Base-by-base conservation (phyloP, 2,329 filamentous ascomycete species). In the Rhynchosporium graminicola region DNA sequence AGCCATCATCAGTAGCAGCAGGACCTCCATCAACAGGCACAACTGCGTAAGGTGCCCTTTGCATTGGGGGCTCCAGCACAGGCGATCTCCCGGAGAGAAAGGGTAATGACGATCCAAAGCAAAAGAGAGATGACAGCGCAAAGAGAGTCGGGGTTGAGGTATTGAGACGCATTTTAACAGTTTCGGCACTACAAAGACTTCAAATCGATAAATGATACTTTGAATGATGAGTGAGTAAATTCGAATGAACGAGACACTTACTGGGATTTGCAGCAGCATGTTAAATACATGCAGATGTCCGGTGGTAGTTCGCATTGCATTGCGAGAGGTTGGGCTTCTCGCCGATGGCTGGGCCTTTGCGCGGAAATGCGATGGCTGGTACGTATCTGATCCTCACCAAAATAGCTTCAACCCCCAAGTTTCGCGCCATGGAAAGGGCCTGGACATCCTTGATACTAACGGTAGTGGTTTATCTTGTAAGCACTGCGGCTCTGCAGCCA, bases 1-100 rank as follows among this genome's bases (percentile, higher is more conserved):
- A 28, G 7, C 61, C 63, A 28, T 64, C 46, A 33, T 64, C 59
- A n/a, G 65, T 59, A 33, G 69, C 60, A 57, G 54, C 28, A 54
- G 51, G n/a, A 26, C 71, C 72, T 31, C 74, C 74, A 68, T 75
- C 72, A n/a, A 75, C 73, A 42, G 72, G 61, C 13, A 75, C 72
- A 54, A 75, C 73, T 9, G 74, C 74, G 60, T 75, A 75, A 20
- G 67, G 67, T 65, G 70, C 71, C 54, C 71, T 67, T 57, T 60
- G 62, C 43, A 64, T 56, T 15, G 72, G 43, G 46, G 63, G 51
- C 20, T 67, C 61, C 2, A 65, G 43, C 5, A 51, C 51, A 15
- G 60, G 50, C n/a, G 50, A 1, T 47, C 63, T 64, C 43, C 58
- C 54, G 42, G 58, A 67, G 38, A 66, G 59, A 29, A 72, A 67